Conservation (phyloP, 192 early-diverging fungal species). For the Backusella mclennaniae region DNA sequence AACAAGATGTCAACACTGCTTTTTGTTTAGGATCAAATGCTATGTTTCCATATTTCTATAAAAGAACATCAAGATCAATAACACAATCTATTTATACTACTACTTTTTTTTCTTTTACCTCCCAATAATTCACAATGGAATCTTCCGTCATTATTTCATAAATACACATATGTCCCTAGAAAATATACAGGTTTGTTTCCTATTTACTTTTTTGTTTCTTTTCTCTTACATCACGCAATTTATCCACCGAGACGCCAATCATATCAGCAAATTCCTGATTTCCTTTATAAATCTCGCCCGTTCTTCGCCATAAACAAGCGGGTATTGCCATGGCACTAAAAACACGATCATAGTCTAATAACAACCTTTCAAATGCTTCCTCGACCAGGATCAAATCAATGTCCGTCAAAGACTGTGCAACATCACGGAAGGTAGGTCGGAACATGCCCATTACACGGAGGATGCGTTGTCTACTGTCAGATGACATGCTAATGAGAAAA, state of each 20-base stretch:
- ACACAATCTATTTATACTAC: neutral
- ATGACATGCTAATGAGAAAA: constrained; percentile 56
- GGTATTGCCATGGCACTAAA: constrained; percentile 96
- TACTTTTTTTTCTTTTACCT: constrained; percentile 44
- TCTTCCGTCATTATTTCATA: constrained; percentile 88
- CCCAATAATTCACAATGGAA: constrained; percentile 97
- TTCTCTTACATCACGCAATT: constrained; percentile 68
- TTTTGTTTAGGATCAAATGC: constrained; percentile 97
- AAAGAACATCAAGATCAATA: neutral
- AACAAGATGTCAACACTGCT: constrained; percentile 91
- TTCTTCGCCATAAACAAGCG: constrained; percentile 91
- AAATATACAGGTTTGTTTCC: constrained; percentile 23
- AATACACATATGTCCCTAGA: constrained; percentile 44
- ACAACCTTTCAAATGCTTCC: constrained; percentile 91
- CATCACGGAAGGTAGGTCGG: constrained; percentile 83
- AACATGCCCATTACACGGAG: constrained; percentile 87
- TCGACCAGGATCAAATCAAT: constrained; percentile 94
- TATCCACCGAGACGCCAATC: constrained; percentile 80
- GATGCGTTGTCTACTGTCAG: constrained; percentile 72
- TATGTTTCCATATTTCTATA: constrained; percentile 91
- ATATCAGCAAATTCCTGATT: constrained; percentile 94
- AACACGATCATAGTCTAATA: constrained; percentile 94
- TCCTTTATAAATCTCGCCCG: constrained; percentile 95
- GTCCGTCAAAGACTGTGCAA: constrained; percentile 90
- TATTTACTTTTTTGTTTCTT: too few relatives aligned